Evolutionary conservation across 2,329 filamentous ascomycete species (phyloP).

Genomic region (Harringtonia aguacate): DNA sequence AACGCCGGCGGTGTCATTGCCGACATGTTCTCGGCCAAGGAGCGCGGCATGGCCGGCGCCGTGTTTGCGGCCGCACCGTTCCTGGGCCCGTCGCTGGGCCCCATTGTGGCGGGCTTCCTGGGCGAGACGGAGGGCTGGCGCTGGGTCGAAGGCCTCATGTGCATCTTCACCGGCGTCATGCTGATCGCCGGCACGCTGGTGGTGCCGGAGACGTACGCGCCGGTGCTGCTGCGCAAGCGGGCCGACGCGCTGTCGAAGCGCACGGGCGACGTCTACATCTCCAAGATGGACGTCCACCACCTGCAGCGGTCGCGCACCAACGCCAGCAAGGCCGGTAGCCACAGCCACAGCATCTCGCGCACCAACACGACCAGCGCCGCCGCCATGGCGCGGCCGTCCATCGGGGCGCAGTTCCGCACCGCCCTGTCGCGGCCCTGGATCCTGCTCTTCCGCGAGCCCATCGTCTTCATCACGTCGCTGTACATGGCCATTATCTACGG

Average conservation of each 20-base stretch:
- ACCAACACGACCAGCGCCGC: constrained; percentile 6
- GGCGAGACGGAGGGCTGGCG: constrained; percentile 55
- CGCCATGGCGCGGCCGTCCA: constrained; percentile 23
- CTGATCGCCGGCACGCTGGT: constrained; percentile 41
- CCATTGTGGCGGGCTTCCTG: constrained; percentile 57
- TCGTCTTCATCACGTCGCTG: constrained; percentile 53
- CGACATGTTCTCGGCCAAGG: constrained; percentile 43
- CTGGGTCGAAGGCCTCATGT: constrained; percentile 58
- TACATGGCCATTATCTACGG: constrained; percentile 55
- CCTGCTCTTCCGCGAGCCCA: constrained; percentile 59
- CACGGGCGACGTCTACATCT: constrained; percentile 26
- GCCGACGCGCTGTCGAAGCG: constrained; percentile 37
- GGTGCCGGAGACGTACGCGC: constrained; percentile 52
- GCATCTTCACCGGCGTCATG: constrained; percentile 50
- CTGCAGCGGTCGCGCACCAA: not conserved
- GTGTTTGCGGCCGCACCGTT: constrained; percentile 57
- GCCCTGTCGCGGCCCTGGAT: constrained; percentile 56
- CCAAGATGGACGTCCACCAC: constrained; percentile 30
- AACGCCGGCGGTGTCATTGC: constrained; percentile 53
- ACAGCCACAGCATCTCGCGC: no score
- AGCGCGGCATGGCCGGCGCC: constrained; percentile 47
- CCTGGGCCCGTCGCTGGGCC: constrained; percentile 51
- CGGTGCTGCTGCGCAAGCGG: constrained; percentile 43
- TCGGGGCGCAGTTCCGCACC: constrained; percentile 42
- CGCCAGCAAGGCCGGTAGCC: constrained; percentile 12